Evolutionary conservation across 306 rosid genomes (phyloP).

Genomic region (Bauhinia variegata): DNA sequence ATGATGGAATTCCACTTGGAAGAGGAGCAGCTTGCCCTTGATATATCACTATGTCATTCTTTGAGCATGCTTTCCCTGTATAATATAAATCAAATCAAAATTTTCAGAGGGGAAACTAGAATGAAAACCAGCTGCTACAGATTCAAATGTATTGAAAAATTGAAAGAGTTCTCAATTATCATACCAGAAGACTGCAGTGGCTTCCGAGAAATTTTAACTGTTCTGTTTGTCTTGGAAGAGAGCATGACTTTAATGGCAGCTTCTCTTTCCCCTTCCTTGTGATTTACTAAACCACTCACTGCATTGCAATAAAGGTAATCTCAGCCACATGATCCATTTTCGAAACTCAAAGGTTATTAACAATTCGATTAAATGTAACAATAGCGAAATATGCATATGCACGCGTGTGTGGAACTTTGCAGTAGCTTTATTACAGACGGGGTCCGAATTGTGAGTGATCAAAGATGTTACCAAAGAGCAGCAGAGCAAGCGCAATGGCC

Average conservation of each 20-base stretch:
- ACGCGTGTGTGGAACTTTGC: too few relatives aligned
- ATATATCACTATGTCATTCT: slow-evolving; percentile 47
- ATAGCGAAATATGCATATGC: too few relatives aligned
- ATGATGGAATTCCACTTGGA: slow-evolving; percentile 61
- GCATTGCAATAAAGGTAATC: slow-evolving; percentile 20
- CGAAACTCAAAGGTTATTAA: neutral
- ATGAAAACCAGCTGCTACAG: neutral
- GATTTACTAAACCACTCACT: slow-evolving; percentile 10
- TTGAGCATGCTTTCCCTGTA: slow-evolving; percentile 49
- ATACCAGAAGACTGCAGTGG: slow-evolving; percentile 51
- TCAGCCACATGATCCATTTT: neutral
- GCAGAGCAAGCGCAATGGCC: slow-evolving; percentile 29
- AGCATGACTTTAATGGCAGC: slow-evolving; percentile 23
- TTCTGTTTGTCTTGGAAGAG: slow-evolving; percentile 33
- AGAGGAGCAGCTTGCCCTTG: slow-evolving; percentile 55
- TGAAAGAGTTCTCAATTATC: neutral
- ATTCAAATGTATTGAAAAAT: neutral
- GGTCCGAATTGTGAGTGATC: neutral
- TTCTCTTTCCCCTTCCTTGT: slow-evolving; percentile 28
- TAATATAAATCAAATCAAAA: too few relatives aligned
- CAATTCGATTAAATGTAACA: too few relatives aligned
- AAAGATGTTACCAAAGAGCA: slow-evolving; percentile 41
- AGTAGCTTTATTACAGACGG: neutral
- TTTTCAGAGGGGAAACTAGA: too few relatives aligned
- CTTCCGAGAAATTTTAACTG: slow-evolving; percentile 37